A percentile compares a stretch with the other conserved stretches of the same genome.
Conservation (phyloP, 192 early-diverging fungal genomes). For the Coemansia sp. region DNA sequence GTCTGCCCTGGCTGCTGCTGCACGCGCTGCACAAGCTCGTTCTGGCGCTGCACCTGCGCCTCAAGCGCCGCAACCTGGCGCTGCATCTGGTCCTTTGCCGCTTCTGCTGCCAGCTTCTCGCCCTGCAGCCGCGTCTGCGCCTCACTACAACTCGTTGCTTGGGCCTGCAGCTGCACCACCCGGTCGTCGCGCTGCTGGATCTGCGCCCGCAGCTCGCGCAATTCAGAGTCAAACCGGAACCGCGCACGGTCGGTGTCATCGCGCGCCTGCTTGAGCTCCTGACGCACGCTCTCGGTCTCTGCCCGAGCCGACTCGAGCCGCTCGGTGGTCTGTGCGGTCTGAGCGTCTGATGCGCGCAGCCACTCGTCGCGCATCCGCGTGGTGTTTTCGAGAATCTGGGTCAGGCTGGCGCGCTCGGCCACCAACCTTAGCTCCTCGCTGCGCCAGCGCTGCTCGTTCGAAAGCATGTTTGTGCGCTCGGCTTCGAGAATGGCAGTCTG, state of each 20-base stretch:
- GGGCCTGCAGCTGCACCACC: conserved; percentile 19
- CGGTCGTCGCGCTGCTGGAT: conserved; percentile 39
- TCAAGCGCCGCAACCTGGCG: conserved; percentile 54
- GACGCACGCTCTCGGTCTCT: conserved; percentile 19
- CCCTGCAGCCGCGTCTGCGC: conserved; percentile 55
- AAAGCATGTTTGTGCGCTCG: conserved; percentile 45
- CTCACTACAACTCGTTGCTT: conserved; percentile 29
- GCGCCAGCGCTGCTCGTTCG: conserved; percentile 44
- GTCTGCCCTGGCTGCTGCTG: conserved; percentile 32
- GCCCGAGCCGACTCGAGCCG: conserved; percentile 31
- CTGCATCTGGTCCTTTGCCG: conserved; percentile 48
- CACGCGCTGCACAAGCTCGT: conserved; percentile 51
- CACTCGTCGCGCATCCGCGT: conserved; percentile 50
- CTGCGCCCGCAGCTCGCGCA: conserved; percentile 33
- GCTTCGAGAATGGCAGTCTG: conserved; percentile 57
- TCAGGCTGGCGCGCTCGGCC: conserved; percentile 44
- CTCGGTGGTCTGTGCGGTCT: conserved; percentile 18
- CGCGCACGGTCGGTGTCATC: conserved; percentile 33
- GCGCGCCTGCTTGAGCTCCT: conserved; percentile 29
- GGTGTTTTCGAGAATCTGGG: conserved; percentile 53
- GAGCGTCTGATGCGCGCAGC: conserved; percentile 33
- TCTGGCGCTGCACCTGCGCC: conserved; percentile 50
- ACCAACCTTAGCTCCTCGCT: conserved; percentile 38
- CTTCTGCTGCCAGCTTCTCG: conserved; percentile 55
- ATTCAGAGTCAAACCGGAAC: conserved; percentile 31